Evolutionary conservation across 2,329 filamentous ascomycete species (phyloP).

Genomic region (Aspergillus glaucus): DNA sequence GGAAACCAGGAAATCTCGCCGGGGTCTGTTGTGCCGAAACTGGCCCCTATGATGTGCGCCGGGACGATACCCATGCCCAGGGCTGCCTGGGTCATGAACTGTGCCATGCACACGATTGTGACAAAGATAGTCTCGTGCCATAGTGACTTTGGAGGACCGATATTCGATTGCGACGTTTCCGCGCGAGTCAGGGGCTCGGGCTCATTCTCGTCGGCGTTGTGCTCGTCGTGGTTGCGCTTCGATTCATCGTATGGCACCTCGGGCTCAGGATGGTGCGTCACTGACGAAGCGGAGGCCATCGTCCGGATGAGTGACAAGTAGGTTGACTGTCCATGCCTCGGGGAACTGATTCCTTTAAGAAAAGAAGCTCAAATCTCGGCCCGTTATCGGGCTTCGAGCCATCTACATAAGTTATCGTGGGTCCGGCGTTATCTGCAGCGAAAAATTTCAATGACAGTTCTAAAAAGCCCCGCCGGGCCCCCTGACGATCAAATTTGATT

Average conservation of each 20-base stretch:
- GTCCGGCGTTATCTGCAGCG: background rate
- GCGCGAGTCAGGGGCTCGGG: conserved; percentile 10
- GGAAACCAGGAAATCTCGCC: conserved; percentile 50
- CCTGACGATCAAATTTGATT: background rate
- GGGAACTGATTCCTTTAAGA: background rate
- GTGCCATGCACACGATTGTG: conserved; percentile 24
- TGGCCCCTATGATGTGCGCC: conserved; percentile 41
- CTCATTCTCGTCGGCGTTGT: background rate
- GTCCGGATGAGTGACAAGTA: background rate
- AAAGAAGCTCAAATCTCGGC: background rate
- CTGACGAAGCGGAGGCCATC: background rate
- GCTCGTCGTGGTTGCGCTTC: background rate
- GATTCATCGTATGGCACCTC: background rate
- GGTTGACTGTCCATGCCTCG: background rate
- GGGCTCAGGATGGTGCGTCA: background rate
- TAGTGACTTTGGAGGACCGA: conserved; percentile 10
- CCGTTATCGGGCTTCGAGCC: background rate
- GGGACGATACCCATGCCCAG: conserved; percentile 46
- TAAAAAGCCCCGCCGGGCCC: background rate
- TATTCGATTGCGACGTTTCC: conserved; percentile 11
- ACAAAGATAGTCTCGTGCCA: conserved; percentile 23
- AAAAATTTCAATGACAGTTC: background rate
- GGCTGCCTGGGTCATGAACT: conserved; percentile 40
- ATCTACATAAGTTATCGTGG: background rate
- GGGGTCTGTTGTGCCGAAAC: conserved; percentile 38